These are phyloP conservation scores for Alternaria brassicae DNA, from an alignment of 2,329 filamentous ascomycete species.

Conservation along the genomic window DNA sequence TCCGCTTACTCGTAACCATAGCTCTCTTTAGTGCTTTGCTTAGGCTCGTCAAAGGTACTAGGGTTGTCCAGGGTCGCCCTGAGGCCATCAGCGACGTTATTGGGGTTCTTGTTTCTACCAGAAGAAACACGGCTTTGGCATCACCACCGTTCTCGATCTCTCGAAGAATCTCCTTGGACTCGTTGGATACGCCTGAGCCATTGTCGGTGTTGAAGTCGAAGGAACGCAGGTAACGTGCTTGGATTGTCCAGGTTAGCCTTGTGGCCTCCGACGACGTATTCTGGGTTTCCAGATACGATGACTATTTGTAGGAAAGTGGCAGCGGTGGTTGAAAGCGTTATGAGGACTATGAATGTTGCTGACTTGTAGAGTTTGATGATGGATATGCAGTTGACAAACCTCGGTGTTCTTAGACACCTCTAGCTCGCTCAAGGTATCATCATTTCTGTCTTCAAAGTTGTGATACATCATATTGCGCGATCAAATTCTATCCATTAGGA, in stretches of 20 bases:
- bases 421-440: not conserved
- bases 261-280: constrained; percentile 64
- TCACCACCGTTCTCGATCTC: constrained; percentile 57
- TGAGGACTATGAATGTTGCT: not conserved
- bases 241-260: constrained; percentile 67
- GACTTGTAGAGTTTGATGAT: constrained; percentile 1
- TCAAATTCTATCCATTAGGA: not conserved
- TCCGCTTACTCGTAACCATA: constrained; percentile 49
- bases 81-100: constrained; percentile 55
- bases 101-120: constrained; percentile 58
- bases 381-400: not conserved
- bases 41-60: constrained; percentile 64
- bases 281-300: constrained; percentile 56
- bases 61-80: constrained; percentile 62
- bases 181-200: constrained; percentile 57
- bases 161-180: constrained; percentile 60
- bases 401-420: constrained; percentile 7
- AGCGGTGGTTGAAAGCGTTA: not conserved
- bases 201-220: not conserved
- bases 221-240: constrained; percentile 35
- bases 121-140: constrained; percentile 30
- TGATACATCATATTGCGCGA: constrained; percentile 4
- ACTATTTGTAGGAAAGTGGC: not conserved
- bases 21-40: constrained; percentile 62
- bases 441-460: not conserved